Conservation (phyloP, 208 protist species). For the Trypanosoma grayi region DNA sequence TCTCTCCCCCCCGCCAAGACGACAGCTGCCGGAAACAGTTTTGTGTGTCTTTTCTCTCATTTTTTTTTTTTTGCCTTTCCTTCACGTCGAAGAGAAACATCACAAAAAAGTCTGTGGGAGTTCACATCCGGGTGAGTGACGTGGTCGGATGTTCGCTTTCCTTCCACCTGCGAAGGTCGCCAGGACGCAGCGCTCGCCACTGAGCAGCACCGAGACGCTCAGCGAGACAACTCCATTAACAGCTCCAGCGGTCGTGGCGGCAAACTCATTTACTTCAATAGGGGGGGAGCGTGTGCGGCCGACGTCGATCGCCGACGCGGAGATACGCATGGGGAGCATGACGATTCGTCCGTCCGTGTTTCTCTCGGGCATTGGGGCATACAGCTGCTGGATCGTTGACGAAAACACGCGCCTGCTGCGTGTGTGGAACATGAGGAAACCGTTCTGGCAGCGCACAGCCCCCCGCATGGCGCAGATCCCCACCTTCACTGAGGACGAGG, state of each 20-base stretch:
- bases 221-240: constrained; percentile 5
- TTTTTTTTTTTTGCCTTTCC: background rate
- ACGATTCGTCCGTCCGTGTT: constrained; percentile 30
- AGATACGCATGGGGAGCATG: constrained; percentile 16
- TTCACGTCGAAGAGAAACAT: too few species aligned
- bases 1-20: background rate
- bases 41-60: background rate
- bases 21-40: too few species aligned
- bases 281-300: constrained; percentile 12
- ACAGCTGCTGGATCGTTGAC: constrained; percentile 77
- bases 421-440: constrained; percentile 61
- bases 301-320: constrained; percentile 24
- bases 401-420: constrained; percentile 63
- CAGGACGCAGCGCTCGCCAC: constrained; percentile 59
- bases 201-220: background rate
- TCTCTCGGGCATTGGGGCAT: constrained; percentile 61
- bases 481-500: constrained; percentile 56
- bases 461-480: constrained; percentile 67
- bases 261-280: constrained; percentile 1
- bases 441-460: constrained; percentile 43
- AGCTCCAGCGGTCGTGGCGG: constrained; percentile 1
- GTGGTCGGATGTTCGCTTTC: constrained; percentile 36
- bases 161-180: constrained; percentile 66
- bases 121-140: background rate
- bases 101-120: background rate